phyloP scores from a whole-genome alignment of 805 yeast genomes.

The Candida germanica region DNA sequence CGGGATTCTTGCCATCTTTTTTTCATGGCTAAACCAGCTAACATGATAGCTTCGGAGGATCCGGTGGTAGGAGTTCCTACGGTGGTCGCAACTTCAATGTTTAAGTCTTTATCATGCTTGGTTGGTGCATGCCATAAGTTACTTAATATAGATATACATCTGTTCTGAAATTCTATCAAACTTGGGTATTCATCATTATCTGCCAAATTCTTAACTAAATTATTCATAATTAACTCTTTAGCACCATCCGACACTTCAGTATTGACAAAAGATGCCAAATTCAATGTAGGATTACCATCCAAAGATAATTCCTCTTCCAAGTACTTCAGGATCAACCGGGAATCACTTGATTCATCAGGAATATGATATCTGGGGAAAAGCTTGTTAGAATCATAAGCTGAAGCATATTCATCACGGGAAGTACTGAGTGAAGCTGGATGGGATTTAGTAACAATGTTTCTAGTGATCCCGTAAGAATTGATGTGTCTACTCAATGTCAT shows the following conservation, averaged over 20 bases:
- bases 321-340: slow-evolving; percentile 55
- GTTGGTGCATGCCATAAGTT: slow-evolving; percentile 76
- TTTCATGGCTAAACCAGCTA: slow-evolving; percentile 92
- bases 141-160: slow-evolving; percentile 79
- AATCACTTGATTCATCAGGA: slow-evolving; percentile 53
- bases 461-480: slow-evolving; percentile 42
- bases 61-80: slow-evolving; percentile 93
- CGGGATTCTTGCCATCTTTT: slow-evolving; percentile 78
- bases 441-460: slow-evolving; percentile 23
- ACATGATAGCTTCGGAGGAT: slow-evolving; percentile 89
- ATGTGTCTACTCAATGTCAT: slow-evolving; percentile 48
- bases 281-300: slow-evolving; percentile 82
- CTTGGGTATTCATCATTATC: slow-evolving; percentile 94
- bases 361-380: slow-evolving; percentile 57
- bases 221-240: slow-evolving; percentile 55
- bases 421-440: slow-evolving; percentile 19
- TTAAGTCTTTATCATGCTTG: slow-evolving; percentile 19
- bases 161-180: slow-evolving; percentile 68
- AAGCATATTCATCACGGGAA: slow-evolving; percentile 29
- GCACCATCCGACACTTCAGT: slow-evolving; percentile 52
- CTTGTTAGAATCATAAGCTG: slow-evolving; percentile 26
- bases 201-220: slow-evolving; percentile 82
- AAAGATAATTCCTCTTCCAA: slow-evolving; percentile 71
- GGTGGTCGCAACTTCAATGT: slow-evolving; percentile 36
- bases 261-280: slow-evolving; percentile 87